These are phyloP conservation scores for Elongisporangium anandrum DNA, from an alignment of 352 stramenopile genomes.

Conservation along the genomic window DNA sequence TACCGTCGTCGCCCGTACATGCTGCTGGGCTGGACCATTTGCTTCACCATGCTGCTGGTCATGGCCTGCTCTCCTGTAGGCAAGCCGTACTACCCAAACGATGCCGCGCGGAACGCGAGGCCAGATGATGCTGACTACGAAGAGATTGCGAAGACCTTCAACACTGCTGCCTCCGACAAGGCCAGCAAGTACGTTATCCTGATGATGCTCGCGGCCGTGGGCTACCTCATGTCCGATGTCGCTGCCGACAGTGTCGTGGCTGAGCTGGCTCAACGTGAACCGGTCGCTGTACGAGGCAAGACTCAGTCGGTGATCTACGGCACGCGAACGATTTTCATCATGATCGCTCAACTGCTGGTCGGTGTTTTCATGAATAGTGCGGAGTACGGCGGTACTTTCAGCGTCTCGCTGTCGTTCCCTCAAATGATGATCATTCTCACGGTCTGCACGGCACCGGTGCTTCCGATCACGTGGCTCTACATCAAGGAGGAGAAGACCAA, in stretches of 20 bases:
- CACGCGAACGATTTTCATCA: conserved; percentile 23
- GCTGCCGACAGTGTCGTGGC: conserved; percentile 48
- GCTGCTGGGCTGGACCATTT: conserved; percentile 49
- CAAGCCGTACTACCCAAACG: conserved; percentile 39
- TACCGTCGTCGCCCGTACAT: conserved; percentile 63
- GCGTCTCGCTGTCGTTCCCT: no score
- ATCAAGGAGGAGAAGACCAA: conserved; percentile 34
- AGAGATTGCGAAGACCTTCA: conserved; percentile 17
- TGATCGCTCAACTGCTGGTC: conserved; percentile 29
- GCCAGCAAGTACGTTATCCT: conserved; percentile 57
- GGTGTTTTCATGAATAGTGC: conserved; percentile 50
- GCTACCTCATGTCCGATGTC: conserved; percentile 78
- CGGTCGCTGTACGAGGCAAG: conserved; percentile 27
- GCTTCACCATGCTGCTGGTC: conserved; percentile 33
- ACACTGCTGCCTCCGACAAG: conserved; percentile 21
- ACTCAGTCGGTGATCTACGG: conserved; percentile 45
- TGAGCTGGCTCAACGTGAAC: conserved; percentile 43
- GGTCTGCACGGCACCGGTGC: conserved; percentile 14
- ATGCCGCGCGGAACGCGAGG: conserved; percentile 11
- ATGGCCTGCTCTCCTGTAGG: conserved; percentile 38
- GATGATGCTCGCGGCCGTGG: conserved; percentile 66
- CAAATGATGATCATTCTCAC: conserved; percentile 7
- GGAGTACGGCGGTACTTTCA: conserved; percentile 3
- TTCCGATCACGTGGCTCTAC: conserved; percentile 41
- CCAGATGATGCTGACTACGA: conserved; percentile 18